Evolutionary conservation across 306 rosid genomes (phyloP).

Genomic region (Fragaria ananassa): DNA sequence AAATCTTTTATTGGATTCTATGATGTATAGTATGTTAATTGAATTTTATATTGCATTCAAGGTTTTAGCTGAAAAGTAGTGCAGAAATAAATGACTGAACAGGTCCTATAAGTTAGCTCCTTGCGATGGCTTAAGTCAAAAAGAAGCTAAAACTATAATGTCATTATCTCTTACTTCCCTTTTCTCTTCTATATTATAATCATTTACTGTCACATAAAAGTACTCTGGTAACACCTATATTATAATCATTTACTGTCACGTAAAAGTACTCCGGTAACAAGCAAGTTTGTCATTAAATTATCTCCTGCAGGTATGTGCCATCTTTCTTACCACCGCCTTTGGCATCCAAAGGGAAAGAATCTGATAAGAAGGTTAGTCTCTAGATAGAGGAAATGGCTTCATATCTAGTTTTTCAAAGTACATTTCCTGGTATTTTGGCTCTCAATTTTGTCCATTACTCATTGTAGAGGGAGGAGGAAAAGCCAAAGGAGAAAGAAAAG

Average conservation of each 20-base stretch:
- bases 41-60: background rate
- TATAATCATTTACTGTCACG: background rate
- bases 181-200: background rate
- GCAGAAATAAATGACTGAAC: background rate
- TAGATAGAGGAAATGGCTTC: conserved; percentile 12
- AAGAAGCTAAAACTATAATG: background rate
- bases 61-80: background rate
- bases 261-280: conserved; percentile 24
- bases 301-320: conserved; percentile 89
- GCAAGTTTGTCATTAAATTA: conserved; percentile 41
- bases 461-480: conserved; percentile 86
- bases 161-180: background rate
- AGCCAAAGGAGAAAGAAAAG: conserved; percentile 84
- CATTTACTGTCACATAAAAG: conserved; percentile 8
- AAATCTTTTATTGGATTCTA: background rate
- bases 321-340: conserved; percentile 96
- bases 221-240: conserved; percentile 19
- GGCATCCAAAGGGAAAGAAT: conserved; percentile 92
- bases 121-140: background rate
- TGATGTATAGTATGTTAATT: background rate
- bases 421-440: conserved; percentile 16
- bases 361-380: conserved; percentile 79
- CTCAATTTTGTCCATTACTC: conserved; percentile 29
- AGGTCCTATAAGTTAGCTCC: background rate
- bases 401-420: background rate